Conservation (phyloP, 257 asterid species). For the Vinca minor region DNA sequence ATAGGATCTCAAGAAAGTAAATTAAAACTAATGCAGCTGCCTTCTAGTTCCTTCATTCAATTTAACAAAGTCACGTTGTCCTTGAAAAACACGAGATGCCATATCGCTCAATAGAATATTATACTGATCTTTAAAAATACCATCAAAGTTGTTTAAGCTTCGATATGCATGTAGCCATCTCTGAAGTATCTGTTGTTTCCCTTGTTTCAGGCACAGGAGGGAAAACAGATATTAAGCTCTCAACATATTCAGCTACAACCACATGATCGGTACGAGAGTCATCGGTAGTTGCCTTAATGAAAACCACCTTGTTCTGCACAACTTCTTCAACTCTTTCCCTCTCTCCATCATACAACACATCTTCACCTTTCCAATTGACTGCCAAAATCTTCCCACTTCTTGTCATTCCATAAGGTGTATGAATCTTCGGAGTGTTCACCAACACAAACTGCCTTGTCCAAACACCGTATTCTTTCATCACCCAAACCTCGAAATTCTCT, state of each 20-base stretch:
- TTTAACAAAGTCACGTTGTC: too few species aligned
- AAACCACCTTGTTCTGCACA: background rate
- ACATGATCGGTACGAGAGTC: background rate
- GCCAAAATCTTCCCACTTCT: background rate
- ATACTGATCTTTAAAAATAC: too few species aligned
- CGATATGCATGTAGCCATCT: too few species aligned
- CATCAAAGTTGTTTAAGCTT: too few species aligned
- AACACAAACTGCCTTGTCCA: background rate
- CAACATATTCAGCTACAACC: background rate
- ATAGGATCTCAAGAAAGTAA: too few species aligned
- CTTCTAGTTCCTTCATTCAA: too few species aligned
- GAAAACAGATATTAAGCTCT: background rate
- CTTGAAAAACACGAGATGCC: too few species aligned
- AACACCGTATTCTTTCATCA: background rate
- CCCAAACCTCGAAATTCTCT: background rate
- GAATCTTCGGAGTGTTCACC: background rate
- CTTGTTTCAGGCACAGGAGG: background rate
- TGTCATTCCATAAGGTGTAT: background rate
- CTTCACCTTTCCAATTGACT: background rate
- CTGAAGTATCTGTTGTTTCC: too few species aligned
- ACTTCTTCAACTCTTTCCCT: background rate
- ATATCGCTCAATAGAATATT: too few species aligned
- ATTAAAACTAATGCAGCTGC: too few species aligned
- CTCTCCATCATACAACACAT: background rate
- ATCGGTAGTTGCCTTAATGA: background rate